Percentiles rank a stretch among this genome's conserved stretches.
phyloP scores from a whole-genome alignment of 2,329 filamentous ascomycete species.

The Alternaria conjuncta region DNA sequence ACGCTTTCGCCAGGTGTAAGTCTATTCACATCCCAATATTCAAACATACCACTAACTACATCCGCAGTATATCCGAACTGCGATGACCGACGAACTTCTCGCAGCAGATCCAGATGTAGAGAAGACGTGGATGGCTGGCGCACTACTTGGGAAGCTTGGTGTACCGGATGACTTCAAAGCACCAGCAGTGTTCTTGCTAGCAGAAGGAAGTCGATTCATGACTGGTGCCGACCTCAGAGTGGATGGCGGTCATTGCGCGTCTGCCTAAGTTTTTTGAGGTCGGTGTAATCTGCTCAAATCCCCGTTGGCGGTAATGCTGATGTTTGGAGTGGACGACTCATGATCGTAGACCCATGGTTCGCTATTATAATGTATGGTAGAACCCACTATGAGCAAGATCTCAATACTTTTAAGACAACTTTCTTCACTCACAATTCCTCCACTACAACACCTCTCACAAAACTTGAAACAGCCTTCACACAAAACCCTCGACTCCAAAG shows the following conservation, averaged over 20 bases:
- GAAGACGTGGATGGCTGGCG: constrained; percentile 61
- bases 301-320: too few species aligned
- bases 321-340: neutral
- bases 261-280: constrained; percentile 20
- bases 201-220: constrained; percentile 73
- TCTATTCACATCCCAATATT: neutral
- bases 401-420: neutral
- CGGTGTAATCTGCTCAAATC: neutral
- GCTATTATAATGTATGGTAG: neutral
- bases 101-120: constrained; percentile 58
- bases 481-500: neutral
- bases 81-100: constrained; percentile 44
- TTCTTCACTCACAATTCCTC: neutral
- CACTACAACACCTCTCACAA: neutral
- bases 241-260: constrained; percentile 70
- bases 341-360: neutral
- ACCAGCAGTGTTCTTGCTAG: constrained; percentile 71
- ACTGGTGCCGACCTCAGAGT: constrained; percentile 72
- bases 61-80: constrained; percentile 41
- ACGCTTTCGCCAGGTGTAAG: constrained; percentile 37
- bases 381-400: neutral
- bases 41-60: neutral
- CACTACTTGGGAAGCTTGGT: constrained; percentile 61
- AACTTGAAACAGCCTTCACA: neutral
- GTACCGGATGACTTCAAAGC: constrained; percentile 66